A percentile compares a stretch with the other conserved stretches of the same genome.
Evolutionary conservation across 768 basidiomycete species (phyloP).

Genomic region (Xerocomellus amylosporus): DNA sequence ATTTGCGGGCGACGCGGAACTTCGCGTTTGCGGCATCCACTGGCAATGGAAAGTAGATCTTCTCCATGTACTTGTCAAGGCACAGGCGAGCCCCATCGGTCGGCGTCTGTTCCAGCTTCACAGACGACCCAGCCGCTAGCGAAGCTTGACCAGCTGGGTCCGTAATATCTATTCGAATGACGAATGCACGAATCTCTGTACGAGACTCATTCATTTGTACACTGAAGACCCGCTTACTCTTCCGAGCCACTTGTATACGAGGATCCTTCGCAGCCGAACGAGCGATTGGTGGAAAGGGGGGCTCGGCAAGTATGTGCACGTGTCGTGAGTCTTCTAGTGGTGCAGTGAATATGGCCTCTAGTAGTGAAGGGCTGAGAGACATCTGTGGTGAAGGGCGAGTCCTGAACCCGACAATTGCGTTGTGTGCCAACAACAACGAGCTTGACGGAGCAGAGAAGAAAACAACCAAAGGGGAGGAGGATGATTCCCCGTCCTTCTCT

Average conservation of each 20-base stretch:
- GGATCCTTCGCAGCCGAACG: conserved; percentile 7
- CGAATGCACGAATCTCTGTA: conserved; percentile 18
- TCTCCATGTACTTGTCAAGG: conserved; percentile 20
- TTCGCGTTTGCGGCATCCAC: conserved; percentile 37
- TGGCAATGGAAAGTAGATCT: conserved; percentile 43
- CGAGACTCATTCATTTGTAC: conserved; percentile 16
- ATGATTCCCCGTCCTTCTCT: conserved; percentile 17
- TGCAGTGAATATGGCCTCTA: conserved; percentile 22
- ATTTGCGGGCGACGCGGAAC: conserved; percentile 52
- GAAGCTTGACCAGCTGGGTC: conserved; percentile 20
- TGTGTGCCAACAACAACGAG: conserved; percentile 12
- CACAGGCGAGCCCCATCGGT: conserved; percentile 1
- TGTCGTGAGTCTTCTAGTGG: conserved; percentile 15
- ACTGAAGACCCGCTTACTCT: conserved; percentile 12
- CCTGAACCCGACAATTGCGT: conserved; percentile 18
- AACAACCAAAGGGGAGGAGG: conserved; percentile 22
- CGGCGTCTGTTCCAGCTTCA: conserved; percentile 13
- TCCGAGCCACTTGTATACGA: background rate
- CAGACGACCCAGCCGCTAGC: conserved; percentile 17
- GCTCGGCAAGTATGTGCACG: conserved; percentile 26
- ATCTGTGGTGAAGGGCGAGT: conserved; percentile 18
- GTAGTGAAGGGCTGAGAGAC: background rate
- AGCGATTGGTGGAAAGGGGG: conserved; percentile 10
- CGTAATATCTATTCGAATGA: conserved; percentile 20
- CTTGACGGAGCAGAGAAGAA: conserved; percentile 23